Percentiles rank a stretch among this genome's conserved stretches.
phyloP scores from a whole-genome alignment of 139 green algal genomes.

The Coccomyxa sp. region DNA sequence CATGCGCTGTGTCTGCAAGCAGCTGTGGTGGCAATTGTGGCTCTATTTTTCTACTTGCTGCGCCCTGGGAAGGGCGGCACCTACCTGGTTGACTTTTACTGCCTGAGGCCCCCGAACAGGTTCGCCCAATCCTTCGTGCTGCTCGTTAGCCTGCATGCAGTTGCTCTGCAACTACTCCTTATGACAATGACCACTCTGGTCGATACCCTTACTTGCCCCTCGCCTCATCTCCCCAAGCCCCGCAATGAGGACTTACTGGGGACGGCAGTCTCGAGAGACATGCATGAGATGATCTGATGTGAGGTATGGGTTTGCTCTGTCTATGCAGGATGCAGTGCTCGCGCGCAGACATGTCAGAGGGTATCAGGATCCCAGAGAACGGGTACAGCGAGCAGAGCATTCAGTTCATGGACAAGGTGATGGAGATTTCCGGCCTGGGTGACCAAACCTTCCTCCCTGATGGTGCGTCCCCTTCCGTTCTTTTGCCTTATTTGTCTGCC shows the following conservation, averaged over 20 bases:
- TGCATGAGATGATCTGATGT: background rate
- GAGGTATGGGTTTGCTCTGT: background rate
- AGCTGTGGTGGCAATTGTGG: background rate
- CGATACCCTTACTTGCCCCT: background rate
- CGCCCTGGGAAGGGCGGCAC: background rate
- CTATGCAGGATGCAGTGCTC: background rate
- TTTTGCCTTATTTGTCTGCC: background rate
- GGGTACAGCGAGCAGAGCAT: slow-evolving; percentile 71
- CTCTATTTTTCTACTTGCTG: background rate
- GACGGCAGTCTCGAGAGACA: background rate
- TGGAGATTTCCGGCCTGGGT: slow-evolving; percentile 77
- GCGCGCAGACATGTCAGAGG: background rate
- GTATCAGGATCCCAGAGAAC: background rate
- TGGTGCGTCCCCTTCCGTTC: slow-evolving; percentile 22
- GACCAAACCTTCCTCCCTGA: slow-evolving; percentile 88
- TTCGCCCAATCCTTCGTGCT: background rate
- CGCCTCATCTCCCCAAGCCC: background rate
- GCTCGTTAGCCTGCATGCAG: background rate
- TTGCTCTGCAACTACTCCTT: background rate
- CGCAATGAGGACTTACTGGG: background rate
- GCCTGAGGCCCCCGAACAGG: background rate
- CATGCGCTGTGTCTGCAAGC: background rate
- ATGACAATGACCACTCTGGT: background rate
- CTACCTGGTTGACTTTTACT: slow-evolving; percentile 14
- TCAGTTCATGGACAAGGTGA: slow-evolving; percentile 91